phyloP scores from a whole-genome alignment of 75 land plant species.

The Pinus taeda region DNA sequence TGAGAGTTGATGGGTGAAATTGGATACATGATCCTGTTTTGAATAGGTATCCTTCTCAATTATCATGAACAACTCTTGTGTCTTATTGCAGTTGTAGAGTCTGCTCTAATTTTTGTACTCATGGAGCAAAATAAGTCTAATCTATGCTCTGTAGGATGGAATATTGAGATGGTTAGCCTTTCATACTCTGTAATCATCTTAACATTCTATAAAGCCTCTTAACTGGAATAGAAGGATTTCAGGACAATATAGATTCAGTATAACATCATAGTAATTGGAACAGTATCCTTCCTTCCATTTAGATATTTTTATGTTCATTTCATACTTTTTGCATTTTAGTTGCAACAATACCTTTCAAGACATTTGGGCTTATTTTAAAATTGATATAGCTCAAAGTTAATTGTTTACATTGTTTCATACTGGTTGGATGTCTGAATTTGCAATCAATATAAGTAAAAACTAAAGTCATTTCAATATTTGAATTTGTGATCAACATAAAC shows the following conservation, averaged over 20 bases:
- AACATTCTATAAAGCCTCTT: background rate
- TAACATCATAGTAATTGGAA: no score
- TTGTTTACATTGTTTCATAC: no score
- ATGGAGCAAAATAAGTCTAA: constrained; percentile 16
- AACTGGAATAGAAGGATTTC: background rate
- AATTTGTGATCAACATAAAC: no score
- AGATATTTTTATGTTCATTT: no score
- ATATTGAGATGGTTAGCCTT: constrained; percentile 18
- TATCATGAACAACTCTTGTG: constrained; percentile 54
- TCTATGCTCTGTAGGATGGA: constrained; percentile 23
- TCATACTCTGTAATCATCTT: constrained; percentile 24
- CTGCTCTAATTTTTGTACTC: constrained; percentile 34
- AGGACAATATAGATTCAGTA: no score
- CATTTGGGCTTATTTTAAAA: no score
- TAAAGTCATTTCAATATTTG: no score
- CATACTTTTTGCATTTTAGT: no score
- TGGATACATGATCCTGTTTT: constrained; percentile 36
- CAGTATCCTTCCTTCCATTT: background rate
- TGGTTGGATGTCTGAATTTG: no score
- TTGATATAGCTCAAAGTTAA: no score
- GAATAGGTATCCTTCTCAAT: constrained; percentile 48
- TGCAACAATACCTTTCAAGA: no score
- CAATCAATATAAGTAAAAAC: no score
- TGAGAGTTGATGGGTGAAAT: background rate
- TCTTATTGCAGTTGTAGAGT: constrained; percentile 44